Evolutionary conservation across 2,329 filamentous ascomycete genomes (phyloP).

Genomic region (Penicillium polonicum): DNA sequence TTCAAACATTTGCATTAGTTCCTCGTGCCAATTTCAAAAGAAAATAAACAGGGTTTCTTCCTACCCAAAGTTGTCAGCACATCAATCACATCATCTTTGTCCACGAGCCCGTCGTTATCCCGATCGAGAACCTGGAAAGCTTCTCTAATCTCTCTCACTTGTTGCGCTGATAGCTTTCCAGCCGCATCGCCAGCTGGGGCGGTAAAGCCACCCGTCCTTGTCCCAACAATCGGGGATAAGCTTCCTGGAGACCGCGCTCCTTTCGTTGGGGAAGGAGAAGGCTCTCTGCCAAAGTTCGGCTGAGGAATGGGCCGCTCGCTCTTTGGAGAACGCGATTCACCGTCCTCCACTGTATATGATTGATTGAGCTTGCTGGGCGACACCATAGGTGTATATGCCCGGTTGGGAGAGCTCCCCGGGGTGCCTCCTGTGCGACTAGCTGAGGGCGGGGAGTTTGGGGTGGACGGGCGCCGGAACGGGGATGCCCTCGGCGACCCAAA

Average conservation of each 20-base stretch:
- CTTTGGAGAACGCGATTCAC: slow-evolving; percentile 34
- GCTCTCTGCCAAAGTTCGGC: slow-evolving; percentile 38
- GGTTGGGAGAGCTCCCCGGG: slow-evolving; percentile 48
- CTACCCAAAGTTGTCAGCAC: slow-evolving; percentile 82
- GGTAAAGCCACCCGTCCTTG: slow-evolving; percentile 24
- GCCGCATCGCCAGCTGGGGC: slow-evolving; percentile 36
- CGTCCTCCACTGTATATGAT: slow-evolving; percentile 45
- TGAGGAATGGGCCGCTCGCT: slow-evolving; percentile 32
- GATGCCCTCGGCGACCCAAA: slow-evolving; percentile 70
- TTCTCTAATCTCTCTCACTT: slow-evolving; percentile 84
- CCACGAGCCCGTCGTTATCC: slow-evolving; percentile 80
- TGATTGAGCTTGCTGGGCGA: slow-evolving; percentile 51
- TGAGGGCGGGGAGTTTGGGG: slow-evolving; percentile 61
- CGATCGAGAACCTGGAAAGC: slow-evolving; percentile 91
- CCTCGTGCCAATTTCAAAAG: not conserved
- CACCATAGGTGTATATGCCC: slow-evolving; percentile 44
- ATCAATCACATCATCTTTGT: slow-evolving; percentile 77
- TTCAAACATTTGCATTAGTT: slow-evolving; percentile 3
- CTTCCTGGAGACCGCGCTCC: slow-evolving; percentile 30
- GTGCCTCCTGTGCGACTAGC: slow-evolving; percentile 44
- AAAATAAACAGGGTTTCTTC: slow-evolving; percentile 2
- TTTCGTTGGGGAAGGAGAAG: slow-evolving; percentile 42
- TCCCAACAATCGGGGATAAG: slow-evolving; percentile 31
- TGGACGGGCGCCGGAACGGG: slow-evolving; percentile 66
- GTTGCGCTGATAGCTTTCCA: slow-evolving; percentile 66